A percentile compares a stretch with the other conserved stretches of the same genome.
These are phyloP conservation scores for Letharia lupina DNA, from an alignment of 495 filamentous ascomycete species.

Conservation along the genomic window DNA sequence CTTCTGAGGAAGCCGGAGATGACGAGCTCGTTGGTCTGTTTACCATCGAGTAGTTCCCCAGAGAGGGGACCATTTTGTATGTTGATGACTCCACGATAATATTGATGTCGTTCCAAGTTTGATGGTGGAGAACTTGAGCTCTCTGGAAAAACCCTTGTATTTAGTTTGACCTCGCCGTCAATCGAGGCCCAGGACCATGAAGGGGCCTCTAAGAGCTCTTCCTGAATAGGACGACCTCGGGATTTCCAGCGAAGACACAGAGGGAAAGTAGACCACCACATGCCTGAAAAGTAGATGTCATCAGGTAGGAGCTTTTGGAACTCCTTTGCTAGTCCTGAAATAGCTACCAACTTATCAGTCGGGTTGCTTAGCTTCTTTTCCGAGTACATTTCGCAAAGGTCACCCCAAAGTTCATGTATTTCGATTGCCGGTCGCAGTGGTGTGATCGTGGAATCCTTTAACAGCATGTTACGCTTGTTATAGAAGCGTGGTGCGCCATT, in stretches of 20 bases:
- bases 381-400: slow-evolving; percentile 13
- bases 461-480: neutral
- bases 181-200: slow-evolving; percentile 16
- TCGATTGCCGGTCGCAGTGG: neutral
- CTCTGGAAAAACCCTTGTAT: neutral
- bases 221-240: neutral
- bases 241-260: slow-evolving; percentile 6
- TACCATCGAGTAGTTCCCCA: neutral
- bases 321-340: slow-evolving; percentile 8
- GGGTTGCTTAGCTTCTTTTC: slow-evolving; percentile 9
- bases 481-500: neutral
- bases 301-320: neutral
- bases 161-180: neutral
- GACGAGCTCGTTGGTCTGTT: neutral
- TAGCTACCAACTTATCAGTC: slow-evolving; percentile 13
- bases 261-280: slow-evolving; percentile 9
- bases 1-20: slow-evolving; percentile 5
- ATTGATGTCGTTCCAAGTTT: too few relatives aligned
- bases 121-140: neutral
- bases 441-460: neutral
- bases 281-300: slow-evolving; percentile 12
- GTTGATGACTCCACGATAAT: neutral
- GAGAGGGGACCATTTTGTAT: neutral
- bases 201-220: slow-evolving; percentile 3
- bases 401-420: slow-evolving; percentile 9